Conservation (phyloP, 805 yeast genomes). For the Dipodascus albidus region DNA sequence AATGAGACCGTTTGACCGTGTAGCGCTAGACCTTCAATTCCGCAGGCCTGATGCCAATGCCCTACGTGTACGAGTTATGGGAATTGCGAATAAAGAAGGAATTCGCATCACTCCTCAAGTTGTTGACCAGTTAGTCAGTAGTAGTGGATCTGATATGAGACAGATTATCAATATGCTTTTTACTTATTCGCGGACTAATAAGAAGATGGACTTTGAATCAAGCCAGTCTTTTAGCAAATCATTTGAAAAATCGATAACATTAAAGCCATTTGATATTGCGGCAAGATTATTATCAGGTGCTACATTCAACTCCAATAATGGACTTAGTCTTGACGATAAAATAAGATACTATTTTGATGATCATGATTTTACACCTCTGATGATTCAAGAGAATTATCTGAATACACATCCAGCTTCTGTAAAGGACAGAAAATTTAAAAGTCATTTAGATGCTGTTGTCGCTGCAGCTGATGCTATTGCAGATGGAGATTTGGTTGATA, state of each 20-base stretch:
- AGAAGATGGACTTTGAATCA: conserved; percentile 48
- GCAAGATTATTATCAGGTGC: conserved; percentile 53
- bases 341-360: conserved; percentile 88
- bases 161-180: conserved; percentile 86
- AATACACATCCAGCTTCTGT: conserved; percentile 37
- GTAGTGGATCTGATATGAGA: conserved; percentile 84
- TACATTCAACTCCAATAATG: conserved; percentile 40
- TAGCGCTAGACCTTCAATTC: conserved; percentile 69
- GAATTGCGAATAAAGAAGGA: conserved; percentile 80
- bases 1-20: conserved; percentile 90
- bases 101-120: conserved; percentile 69
- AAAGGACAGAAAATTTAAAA: conserved; percentile 30
- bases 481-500: conserved; percentile 71
- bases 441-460: conserved; percentile 53
- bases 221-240: conserved; percentile 42
- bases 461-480: conserved; percentile 81
- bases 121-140: conserved; percentile 71
- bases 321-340: conserved; percentile 62
- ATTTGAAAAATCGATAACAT: conserved; percentile 60
- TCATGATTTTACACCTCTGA: conserved; percentile 85
- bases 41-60: conserved; percentile 80
- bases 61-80: conserved; percentile 73
- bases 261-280: conserved; percentile 87
- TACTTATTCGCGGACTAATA: conserved; percentile 68
- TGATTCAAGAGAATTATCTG: conserved; percentile 92